Percentiles rank a stretch among this genome's conserved stretches.
Evolutionary conservation across 164 flowering plant genomes (phyloP).

Genomic region (Nymphaea thermarum): DNA sequence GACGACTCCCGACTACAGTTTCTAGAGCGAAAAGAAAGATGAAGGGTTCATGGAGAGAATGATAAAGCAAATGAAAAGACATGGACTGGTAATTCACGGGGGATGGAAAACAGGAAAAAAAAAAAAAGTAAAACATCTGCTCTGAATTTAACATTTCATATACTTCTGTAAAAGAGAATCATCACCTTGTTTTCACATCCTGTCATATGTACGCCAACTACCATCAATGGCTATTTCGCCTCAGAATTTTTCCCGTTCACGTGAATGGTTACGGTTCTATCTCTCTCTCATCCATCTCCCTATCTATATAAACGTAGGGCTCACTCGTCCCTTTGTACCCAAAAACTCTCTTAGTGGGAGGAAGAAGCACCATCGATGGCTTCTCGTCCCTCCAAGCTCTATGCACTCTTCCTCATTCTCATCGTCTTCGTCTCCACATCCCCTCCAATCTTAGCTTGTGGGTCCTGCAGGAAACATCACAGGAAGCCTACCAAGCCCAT

Average conservation of each 20-base stretch:
- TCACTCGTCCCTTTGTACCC: background rate
- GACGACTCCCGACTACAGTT: too few relatives aligned
- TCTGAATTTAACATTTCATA: too few relatives aligned
- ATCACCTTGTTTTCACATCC: background rate
- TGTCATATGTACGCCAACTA: background rate
- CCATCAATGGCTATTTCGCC: background rate
- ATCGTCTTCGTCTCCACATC: background rate
- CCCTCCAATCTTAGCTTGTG: background rate
- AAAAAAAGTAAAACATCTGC: too few relatives aligned
- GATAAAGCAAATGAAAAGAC: too few relatives aligned
- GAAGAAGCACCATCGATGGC: background rate
- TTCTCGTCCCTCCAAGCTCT: background rate
- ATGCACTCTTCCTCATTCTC: slow-evolving; percentile 2
- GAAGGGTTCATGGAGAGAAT: too few relatives aligned
- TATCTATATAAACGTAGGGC: background rate
- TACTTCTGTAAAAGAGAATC: background rate
- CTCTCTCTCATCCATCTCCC: background rate
- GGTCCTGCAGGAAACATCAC: background rate
- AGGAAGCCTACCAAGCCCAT: background rate
- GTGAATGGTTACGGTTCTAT: background rate
- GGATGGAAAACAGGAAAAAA: too few relatives aligned
- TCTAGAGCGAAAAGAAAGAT: too few relatives aligned
- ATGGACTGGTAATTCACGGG: too few relatives aligned
- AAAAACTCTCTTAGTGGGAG: background rate
- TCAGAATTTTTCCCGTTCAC: background rate